These are phyloP conservation scores for Elsinoe fawcettii DNA, from an alignment of 2,329 filamentous ascomycete species.

Conservation along the genomic window DNA sequence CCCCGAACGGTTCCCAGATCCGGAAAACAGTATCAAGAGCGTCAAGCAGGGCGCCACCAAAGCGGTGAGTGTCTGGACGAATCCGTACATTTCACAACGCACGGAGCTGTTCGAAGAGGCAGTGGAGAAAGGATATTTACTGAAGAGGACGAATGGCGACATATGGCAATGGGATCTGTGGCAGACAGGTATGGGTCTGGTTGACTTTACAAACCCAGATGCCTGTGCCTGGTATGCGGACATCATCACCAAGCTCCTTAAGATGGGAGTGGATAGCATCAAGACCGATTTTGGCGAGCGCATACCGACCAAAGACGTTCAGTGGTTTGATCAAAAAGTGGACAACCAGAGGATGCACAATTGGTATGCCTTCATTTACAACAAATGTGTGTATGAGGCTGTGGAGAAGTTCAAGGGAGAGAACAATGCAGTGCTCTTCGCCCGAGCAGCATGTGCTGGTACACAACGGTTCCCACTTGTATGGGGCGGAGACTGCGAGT, in stretches of 20 bases:
- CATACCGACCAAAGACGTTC: slow-evolving; percentile 57
- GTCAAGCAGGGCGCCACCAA: slow-evolving; percentile 53
- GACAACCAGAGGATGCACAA: slow-evolving; percentile 67
- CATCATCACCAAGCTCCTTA: slow-evolving; percentile 57
- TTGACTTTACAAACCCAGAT: slow-evolving; percentile 66
- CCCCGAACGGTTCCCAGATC: slow-evolving; percentile 59
- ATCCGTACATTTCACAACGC: slow-evolving; percentile 64
- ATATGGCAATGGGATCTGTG: slow-evolving; percentile 71
- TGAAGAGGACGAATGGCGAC: slow-evolving; percentile 60
- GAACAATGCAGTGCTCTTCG: slow-evolving; percentile 57
- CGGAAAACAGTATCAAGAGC: slow-evolving; percentile 54
- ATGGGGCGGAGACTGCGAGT: slow-evolving; percentile 71
- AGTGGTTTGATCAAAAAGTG: slow-evolving; percentile 53
- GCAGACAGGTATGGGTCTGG: slow-evolving; percentile 68
- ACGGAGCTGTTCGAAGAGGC: slow-evolving; percentile 59
- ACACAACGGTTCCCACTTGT: slow-evolving; percentile 59
- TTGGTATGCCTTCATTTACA: slow-evolving; percentile 67
- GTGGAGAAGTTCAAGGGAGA: slow-evolving; percentile 47
- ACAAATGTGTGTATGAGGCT: slow-evolving; percentile 60
- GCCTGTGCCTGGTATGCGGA: slow-evolving; percentile 57
- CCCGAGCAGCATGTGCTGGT: slow-evolving; percentile 59
- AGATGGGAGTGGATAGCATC: slow-evolving; percentile 62
- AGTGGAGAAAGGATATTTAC: slow-evolving; percentile 58
- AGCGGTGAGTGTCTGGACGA: slow-evolving; percentile 69
- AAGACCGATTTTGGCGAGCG: slow-evolving; percentile 73